A percentile compares a stretch with the other conserved stretches of the same genome.
Evolutionary conservation across 306 rosid species (phyloP).

Genomic region (Gleditsia sinensis): DNA sequence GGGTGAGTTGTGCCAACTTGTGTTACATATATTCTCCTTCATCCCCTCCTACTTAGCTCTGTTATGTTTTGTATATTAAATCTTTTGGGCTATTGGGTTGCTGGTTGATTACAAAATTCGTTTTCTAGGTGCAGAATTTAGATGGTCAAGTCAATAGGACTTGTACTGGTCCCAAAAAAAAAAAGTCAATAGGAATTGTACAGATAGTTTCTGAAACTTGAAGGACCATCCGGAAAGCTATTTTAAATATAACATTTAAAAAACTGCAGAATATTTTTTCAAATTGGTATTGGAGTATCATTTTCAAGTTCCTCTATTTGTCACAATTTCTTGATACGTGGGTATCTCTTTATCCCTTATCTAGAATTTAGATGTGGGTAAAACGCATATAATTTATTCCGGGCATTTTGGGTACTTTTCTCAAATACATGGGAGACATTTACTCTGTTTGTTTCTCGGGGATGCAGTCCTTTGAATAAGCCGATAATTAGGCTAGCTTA

Average conservation of each 20-base stretch:
- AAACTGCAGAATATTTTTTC: no score
- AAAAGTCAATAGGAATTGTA: background rate
- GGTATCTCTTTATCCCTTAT: background rate
- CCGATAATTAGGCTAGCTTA: no score
- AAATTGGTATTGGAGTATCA: background rate
- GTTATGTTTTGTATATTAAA: background rate
- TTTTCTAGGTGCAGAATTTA: background rate
- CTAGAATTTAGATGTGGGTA: background rate
- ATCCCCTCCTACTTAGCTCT: no score
- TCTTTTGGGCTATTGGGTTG: background rate
- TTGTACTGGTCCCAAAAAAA: no score
- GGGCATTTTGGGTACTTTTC: background rate
- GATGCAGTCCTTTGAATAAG: background rate
- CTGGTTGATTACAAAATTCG: background rate
- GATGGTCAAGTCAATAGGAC: background rate
- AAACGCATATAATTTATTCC: background rate
- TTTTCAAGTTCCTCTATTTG: background rate
- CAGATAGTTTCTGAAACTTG: conserved; percentile 21
- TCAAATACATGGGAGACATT: background rate
- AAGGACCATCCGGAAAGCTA: background rate
- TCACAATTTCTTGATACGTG: background rate
- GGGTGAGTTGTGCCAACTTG: conserved; percentile 66
- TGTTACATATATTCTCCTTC: no score
- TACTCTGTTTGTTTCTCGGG: background rate
- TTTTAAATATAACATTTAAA: background rate